These are phyloP conservation scores for Nakazawaea laoshanensis DNA, from an alignment of 805 yeast species.

Conservation along the genomic window DNA sequence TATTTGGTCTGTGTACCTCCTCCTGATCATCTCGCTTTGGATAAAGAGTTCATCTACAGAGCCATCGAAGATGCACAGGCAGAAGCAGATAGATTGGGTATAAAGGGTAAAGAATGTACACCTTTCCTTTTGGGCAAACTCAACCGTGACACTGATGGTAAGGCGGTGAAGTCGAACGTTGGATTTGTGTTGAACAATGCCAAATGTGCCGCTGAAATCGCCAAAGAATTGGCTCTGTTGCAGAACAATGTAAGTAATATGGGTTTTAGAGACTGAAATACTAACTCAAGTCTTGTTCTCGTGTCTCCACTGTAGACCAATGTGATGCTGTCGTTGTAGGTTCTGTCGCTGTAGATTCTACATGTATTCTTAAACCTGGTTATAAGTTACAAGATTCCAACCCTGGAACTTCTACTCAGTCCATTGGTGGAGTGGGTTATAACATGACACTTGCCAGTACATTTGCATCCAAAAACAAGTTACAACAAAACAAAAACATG, in stretches of 20 bases:
- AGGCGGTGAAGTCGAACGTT: conserved; percentile 60
- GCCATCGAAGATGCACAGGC: conserved; percentile 51
- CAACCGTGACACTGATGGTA: conserved; percentile 61
- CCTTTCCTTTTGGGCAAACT: conserved; percentile 67
- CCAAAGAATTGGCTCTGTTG: conserved; percentile 36
- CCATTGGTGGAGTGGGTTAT: conserved; percentile 81
- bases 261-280: not conserved
- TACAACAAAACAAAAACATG: conserved; percentile 14
- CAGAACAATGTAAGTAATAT: conserved; percentile 16
- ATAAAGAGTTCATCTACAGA: conserved; percentile 37
- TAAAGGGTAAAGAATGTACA: conserved; percentile 69
- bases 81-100: conserved; percentile 43
- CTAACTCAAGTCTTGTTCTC: not conserved
- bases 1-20: conserved; percentile 79
- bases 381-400: conserved; percentile 52
- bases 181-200: conserved; percentile 77
- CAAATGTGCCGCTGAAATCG: conserved; percentile 55
- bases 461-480: conserved; percentile 19
- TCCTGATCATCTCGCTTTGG: conserved; percentile 53
- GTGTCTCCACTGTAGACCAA: not conserved
- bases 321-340: conserved; percentile 47
- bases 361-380: conserved; percentile 35
- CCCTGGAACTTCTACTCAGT: conserved; percentile 50
- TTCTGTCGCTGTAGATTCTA: conserved; percentile 67
- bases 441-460: conserved; percentile 64